A percentile compares a stretch with the other conserved stretches of the same genome.
These are phyloP conservation scores for Magnolia sinica DNA, from an alignment of 164 flowering plant genomes.

Conservation along the genomic window DNA sequence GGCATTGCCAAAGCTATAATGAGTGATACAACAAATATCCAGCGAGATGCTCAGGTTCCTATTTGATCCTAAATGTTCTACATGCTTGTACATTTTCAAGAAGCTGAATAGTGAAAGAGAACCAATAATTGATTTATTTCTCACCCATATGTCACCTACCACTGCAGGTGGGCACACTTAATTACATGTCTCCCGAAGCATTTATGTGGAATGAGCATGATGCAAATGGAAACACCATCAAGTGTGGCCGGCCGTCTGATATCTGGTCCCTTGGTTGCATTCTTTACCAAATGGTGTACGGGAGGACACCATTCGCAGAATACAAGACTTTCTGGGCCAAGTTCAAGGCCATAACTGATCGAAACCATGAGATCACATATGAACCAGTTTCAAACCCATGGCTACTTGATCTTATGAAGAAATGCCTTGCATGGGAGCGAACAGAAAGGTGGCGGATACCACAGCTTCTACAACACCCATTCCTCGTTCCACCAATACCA, in stretches of 20 bases:
- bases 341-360: constrained; percentile 90
- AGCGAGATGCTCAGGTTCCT: constrained; percentile 93
- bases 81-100: not conserved
- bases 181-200: constrained; percentile 99
- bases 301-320: constrained; percentile 91
- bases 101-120: not conserved
- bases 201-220: constrained; percentile 96
- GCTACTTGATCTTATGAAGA: constrained; percentile 91
- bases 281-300: constrained; percentile 96
- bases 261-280: constrained; percentile 99
- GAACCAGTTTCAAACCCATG: constrained; percentile 74
- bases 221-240: constrained; percentile 77
- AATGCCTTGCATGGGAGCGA: constrained; percentile 93
- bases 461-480: constrained; percentile 82
- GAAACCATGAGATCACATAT: constrained; percentile 70
- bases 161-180: constrained; percentile 88
- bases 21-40: constrained; percentile 97
- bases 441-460: constrained; percentile 90
- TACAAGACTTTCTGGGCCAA: constrained; percentile 99
- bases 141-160: not conserved
- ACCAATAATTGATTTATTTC: not conserved
- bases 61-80: not conserved
- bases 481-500: constrained; percentile 75
- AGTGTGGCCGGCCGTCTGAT: constrained; percentile 96
- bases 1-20: constrained; percentile 96